These are phyloP conservation scores for Claviceps pazoutovae DNA, from an alignment of 2,329 filamentous ascomycete genomes.

Conservation along the genomic window DNA sequence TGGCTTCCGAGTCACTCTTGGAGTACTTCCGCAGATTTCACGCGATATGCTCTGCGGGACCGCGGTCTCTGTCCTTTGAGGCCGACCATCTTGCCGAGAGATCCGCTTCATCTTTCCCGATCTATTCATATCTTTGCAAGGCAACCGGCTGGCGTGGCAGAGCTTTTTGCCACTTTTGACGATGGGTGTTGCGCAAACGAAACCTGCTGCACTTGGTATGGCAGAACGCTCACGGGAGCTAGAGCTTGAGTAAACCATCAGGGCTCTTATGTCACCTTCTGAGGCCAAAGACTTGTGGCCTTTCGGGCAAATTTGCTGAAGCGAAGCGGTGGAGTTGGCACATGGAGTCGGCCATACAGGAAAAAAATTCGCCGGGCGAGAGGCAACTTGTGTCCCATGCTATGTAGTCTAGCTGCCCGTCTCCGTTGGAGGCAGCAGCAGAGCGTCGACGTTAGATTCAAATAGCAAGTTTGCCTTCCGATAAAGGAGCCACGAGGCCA, in stretches of 20 bases:
- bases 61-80: constrained; percentile 1
- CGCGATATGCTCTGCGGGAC: not conserved
- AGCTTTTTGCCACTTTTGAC: not conserved
- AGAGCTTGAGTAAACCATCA: not conserved
- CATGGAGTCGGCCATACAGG: not conserved
- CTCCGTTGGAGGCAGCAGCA: not conserved
- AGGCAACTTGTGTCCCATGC: not conserved
- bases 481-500: not conserved
- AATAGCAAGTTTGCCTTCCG: not conserved
- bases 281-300: not conserved
- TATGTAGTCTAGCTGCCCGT: not conserved
- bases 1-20: not conserved
- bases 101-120: constrained; percentile 28
- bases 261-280: not conserved
- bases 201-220: not conserved
- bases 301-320: not conserved
- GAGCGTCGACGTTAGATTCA: not conserved
- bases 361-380: not conserved
- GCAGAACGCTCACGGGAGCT: not conserved
- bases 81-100: constrained; percentile 15
- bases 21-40: not conserved
- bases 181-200: not conserved
- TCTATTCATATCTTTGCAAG: not conserved
- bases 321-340: not conserved
- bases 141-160: not conserved